Base-by-base conservation (phyloP, 2,329 filamentous ascomycete species). In the Hypoxylon sp. region DNA sequence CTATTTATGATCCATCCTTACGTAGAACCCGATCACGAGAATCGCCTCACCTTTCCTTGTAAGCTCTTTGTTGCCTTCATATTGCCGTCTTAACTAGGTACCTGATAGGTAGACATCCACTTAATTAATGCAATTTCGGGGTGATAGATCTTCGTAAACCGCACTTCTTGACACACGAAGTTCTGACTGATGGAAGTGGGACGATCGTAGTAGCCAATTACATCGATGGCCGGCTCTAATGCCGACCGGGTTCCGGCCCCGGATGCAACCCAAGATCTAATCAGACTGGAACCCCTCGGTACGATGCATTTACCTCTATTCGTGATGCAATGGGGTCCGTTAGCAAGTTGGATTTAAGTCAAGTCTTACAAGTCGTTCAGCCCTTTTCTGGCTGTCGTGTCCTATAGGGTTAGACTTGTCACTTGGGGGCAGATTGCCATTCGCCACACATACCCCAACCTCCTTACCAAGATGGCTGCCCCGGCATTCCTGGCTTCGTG, bases 241-340 rank as follows among this genome's bases (percentile, higher is more conserved):
- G 17, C 50, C 19, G 26, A 33, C 24, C 63, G 63, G 63, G 58
- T 66, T 66, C 63, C 63, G 57, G 29, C 13, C 37, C 63, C 63
- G 63, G 42, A 60, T 58, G 63, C 37, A 57, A 66, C 62, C 44
- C n/a, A 17, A 35, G 33, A 42, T 35, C 35, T 14, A 37, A 52
- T 35, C 46, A 52, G 58, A 46, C 31, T 14, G 46, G 57, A 31
- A 39, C 42, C 6, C 22, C 11, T 59, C 26, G 35, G 24, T 63
- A 44, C 9, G 26, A 57, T 50, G 54, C 33, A 44, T 53, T 47
- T 37, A 42, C 26, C 42, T 51, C 35, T 22, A 48, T 48, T 26
- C 50, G 19, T 13, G n/a, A 24, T 33, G n/a, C 47, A 39, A 57
- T 52, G 63, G 51, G 51, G 46, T 66, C n/a, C n/a, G 54, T 42